Conservation (phyloP, 495 filamentous ascomycete genomes). For the Cenococcum geophilum region DNA sequence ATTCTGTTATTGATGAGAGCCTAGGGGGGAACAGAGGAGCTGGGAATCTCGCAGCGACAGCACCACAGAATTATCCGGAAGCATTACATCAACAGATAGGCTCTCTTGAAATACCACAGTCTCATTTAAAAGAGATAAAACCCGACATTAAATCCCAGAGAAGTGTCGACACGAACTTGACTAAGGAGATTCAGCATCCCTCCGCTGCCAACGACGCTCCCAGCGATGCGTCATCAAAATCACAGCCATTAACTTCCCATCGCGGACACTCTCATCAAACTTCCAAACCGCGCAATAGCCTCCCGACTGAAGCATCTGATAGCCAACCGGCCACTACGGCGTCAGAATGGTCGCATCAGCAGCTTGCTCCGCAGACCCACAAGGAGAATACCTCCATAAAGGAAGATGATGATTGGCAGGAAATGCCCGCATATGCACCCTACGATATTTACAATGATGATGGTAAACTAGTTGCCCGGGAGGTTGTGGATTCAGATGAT, state of each 20-base stretch:
- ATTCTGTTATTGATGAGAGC: slow-evolving; percentile 14
- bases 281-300: slow-evolving; percentile 9
- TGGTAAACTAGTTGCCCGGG: slow-evolving; percentile 74
- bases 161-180: background rate
- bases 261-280: background rate
- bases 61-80: background rate
- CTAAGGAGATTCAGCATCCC: background rate
- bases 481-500: slow-evolving; percentile 63
- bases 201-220: background rate
- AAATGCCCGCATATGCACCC: slow-evolving; percentile 86
- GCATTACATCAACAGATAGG: background rate
- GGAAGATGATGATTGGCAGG: slow-evolving; percentile 70
- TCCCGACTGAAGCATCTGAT: background rate
- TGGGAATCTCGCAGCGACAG: slow-evolving; percentile 10
- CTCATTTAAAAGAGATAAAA: background rate
- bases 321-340: slow-evolving; percentile 36
- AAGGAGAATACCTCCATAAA: slow-evolving; percentile 44
- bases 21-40: slow-evolving; percentile 20
- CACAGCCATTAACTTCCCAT: background rate
- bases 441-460: slow-evolving; percentile 96
- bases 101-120: background rate
- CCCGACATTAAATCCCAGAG: background rate
- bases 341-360: slow-evolving; percentile 92
- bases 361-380: slow-evolving; percentile 50
- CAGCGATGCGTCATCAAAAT: background rate